phyloP scores from a whole-genome alignment of 352 stramenopile species.

The Globisporangium megalacanthum region DNA sequence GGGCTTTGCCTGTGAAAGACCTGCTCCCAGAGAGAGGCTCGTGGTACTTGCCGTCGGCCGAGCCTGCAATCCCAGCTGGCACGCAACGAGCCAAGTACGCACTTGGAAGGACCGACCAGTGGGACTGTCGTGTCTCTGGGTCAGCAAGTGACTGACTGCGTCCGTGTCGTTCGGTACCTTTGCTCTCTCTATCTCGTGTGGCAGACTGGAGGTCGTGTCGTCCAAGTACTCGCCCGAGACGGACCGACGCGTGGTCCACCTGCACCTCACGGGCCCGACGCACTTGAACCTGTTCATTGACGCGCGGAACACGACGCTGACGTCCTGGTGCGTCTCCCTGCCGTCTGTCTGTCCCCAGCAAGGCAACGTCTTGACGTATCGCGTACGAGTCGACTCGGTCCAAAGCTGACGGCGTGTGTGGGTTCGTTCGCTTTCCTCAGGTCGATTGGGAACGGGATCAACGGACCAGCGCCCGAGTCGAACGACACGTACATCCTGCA shows the following conservation, averaged over 20 bases:
- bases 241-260: slow-evolving; percentile 53
- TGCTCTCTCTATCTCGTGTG: background rate
- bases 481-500: slow-evolving; percentile 75
- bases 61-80: slow-evolving; percentile 21
- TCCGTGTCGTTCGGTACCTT: background rate
- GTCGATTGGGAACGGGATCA: slow-evolving; percentile 63
- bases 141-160: background rate
- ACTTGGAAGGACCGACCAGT: background rate
- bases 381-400: background rate
- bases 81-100: slow-evolving; percentile 27
- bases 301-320: slow-evolving; percentile 57
- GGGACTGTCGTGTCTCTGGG: background rate
- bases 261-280: slow-evolving; percentile 58
- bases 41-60: slow-evolving; percentile 53
- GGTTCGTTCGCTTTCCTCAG: slow-evolving; percentile 9
- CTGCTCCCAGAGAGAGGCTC: slow-evolving; percentile 63
- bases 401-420: too few species aligned
- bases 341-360: background rate
- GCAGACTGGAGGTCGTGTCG: slow-evolving; percentile 53
- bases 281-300: slow-evolving; percentile 77
- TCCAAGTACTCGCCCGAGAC: slow-evolving; percentile 44
- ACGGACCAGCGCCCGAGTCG: slow-evolving; percentile 43
- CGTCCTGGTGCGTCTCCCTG: slow-evolving; percentile 42
- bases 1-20: slow-evolving; percentile 48
- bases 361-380: background rate